phyloP scores from a whole-genome alignment of 306 rosid species.

The Quercus bicolor region DNA sequence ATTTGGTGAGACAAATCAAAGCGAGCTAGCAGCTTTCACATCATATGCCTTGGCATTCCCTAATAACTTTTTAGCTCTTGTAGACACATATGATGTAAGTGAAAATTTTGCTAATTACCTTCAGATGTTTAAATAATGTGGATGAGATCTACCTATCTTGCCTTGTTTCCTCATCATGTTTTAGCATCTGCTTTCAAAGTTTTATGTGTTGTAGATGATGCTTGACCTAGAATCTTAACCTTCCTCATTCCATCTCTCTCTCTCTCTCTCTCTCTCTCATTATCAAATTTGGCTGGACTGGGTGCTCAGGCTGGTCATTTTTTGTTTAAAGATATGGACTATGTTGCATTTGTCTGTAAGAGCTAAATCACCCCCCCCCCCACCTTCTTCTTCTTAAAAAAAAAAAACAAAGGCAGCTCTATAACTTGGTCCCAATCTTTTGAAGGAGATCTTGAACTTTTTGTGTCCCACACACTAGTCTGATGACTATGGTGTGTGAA shows the following conservation, averaged over 20 bases:
- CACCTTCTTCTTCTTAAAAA: too few species aligned
- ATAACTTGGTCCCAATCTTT: neutral
- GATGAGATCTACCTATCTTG: constrained; percentile 17
- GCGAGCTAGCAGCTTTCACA: constrained; percentile 92
- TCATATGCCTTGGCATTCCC: constrained; percentile 99
- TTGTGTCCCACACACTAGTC: neutral
- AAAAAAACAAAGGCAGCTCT: neutral
- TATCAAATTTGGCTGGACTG: neutral
- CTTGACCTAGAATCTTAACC: neutral
- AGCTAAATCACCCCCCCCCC: neutral
- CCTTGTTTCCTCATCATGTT: neutral
- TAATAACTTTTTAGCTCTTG: constrained; percentile 82
- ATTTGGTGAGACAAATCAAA: constrained; percentile 94
- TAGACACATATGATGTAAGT: constrained; percentile 96
- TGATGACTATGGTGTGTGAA: neutral
- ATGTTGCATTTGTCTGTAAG: neutral
- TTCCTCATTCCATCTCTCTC: neutral
- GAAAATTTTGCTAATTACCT: neutral
- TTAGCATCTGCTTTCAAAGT: neutral
- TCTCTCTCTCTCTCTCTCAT: neutral
- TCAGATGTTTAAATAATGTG: constrained; percentile 1
- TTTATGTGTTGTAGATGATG: neutral
- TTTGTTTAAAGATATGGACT: neutral
- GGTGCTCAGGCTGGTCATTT: too few species aligned
- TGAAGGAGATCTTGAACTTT: neutral